These are phyloP conservation scores for Pelagomonas calceolata DNA, from an alignment of 108 stramenopile genomes.

Conservation along the genomic window DNA sequence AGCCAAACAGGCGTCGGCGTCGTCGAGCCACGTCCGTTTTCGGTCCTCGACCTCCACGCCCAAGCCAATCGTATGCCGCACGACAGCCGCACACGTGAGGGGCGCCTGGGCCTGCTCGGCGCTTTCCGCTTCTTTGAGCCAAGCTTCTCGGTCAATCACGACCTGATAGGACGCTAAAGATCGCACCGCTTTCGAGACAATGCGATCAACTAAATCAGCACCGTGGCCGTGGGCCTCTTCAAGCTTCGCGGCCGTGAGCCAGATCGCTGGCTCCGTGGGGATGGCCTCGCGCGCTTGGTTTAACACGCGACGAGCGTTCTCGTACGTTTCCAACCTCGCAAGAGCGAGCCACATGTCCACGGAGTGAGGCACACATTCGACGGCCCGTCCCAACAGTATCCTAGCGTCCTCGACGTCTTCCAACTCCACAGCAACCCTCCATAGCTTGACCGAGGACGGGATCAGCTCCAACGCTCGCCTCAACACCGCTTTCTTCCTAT, in stretches of 20 bases:
- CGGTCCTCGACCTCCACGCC: constrained; percentile 88
- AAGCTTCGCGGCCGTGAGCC: constrained; percentile 91
- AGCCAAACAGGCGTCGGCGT: constrained; percentile 64
- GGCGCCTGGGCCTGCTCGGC: constrained; percentile 68
- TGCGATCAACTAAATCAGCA: constrained; percentile 54
- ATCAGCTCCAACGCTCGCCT: constrained; percentile 84
- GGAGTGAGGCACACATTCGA: constrained; percentile 84
- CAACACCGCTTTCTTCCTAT: constrained; percentile 75
- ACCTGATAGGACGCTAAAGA: constrained; percentile 57
- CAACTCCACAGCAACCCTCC: constrained; percentile 91
- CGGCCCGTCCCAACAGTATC: constrained; percentile 77
- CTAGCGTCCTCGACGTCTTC: constrained; percentile 89
- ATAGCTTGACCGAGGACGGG: constrained; percentile 76
- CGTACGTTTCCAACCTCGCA: constrained; percentile 90
- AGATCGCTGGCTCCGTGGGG: constrained; percentile 78
- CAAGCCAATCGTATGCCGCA: constrained; percentile 63
- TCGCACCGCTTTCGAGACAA: constrained; percentile 61
- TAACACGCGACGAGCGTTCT: constrained; percentile 84
- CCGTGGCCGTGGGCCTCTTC: constrained; percentile 84
- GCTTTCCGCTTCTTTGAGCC: constrained; percentile 77
- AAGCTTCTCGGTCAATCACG: constrained; percentile 60
- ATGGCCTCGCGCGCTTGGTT: constrained; percentile 81
- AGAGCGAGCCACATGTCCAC: constrained; percentile 97
- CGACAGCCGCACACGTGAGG: constrained; percentile 72
- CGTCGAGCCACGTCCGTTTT: constrained; percentile 85